Conservation (phyloP, 176 grass and related monocot species). For the Hordeum marinum region DNA sequence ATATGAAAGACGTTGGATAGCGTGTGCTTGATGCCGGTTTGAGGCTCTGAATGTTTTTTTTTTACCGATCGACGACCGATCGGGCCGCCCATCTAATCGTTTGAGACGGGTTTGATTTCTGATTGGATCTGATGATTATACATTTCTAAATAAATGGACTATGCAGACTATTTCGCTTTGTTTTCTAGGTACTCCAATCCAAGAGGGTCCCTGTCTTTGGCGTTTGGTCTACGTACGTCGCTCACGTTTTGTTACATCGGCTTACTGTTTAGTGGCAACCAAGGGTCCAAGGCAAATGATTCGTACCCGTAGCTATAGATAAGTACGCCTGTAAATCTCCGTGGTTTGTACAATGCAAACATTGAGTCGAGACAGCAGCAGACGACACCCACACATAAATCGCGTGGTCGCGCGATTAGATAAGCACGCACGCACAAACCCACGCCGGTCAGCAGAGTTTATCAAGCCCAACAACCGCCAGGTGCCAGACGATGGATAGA, state of each 20-base stretch:
- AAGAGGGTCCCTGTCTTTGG: background rate
- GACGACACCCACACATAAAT: background rate
- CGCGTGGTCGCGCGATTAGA: background rate
- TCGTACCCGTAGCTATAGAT: no score
- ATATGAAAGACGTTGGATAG: no score
- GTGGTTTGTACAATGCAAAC: background rate
- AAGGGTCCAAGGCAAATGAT: no score
- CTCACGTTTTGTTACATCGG: background rate
- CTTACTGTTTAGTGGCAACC: no score
- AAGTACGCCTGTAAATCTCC: background rate
- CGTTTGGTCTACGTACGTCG: background rate
- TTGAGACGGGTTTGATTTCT: no score
- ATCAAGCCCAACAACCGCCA: background rate
- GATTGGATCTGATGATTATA: no score
- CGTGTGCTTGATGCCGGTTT: no score
- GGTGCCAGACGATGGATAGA: background rate
- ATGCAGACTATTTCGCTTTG: background rate
- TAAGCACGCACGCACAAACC: conserved; percentile 2
- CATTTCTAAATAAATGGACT: no score
- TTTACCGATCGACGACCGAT: no score
- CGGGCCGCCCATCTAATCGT: no score
- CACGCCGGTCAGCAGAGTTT: background rate
- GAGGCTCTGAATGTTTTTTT: no score
- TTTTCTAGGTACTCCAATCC: background rate
- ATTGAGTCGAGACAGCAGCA: background rate